These are phyloP conservation scores for Aspergillus sp. DNA, from an alignment of 2,329 filamentous ascomycete species.

Conservation along the genomic window DNA sequence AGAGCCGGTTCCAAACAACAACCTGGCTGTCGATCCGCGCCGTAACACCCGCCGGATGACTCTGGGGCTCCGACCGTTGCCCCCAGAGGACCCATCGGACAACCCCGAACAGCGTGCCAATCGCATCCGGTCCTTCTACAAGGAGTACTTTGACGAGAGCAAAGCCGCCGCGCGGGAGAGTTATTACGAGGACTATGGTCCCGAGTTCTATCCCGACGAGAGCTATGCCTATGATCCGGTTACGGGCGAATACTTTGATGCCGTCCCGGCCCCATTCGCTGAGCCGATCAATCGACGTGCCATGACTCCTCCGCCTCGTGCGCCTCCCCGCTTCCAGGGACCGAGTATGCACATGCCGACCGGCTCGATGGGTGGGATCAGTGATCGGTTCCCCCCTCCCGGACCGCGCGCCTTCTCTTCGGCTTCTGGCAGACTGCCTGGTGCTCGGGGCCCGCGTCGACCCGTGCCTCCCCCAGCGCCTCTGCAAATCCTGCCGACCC, in stretches of 20 bases:
- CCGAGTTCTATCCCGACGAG: slow-evolving; percentile 64
- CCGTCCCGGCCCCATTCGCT: slow-evolving; percentile 63
- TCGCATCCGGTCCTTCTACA: slow-evolving; percentile 97
- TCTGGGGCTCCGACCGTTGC: slow-evolving; percentile 75
- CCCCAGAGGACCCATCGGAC: slow-evolving; percentile 80
- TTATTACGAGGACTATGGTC: slow-evolving; percentile 76
- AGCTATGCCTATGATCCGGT: slow-evolving; percentile 57
- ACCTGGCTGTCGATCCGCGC: slow-evolving; percentile 25
- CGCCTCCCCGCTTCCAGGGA: slow-evolving; percentile 57
- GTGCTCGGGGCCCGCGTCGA: slow-evolving; percentile 51
- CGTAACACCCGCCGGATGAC: slow-evolving; percentile 53
- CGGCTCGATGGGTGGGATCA: slow-evolving; percentile 41
- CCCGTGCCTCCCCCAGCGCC: slow-evolving; percentile 69
- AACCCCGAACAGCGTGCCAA: slow-evolving; percentile 94
- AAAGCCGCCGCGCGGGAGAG: slow-evolving; percentile 52
- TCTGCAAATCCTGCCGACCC: slow-evolving; percentile 77
- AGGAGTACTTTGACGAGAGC: slow-evolving; percentile 95
- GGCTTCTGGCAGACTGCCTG: slow-evolving; percentile 51
- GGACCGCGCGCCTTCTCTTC: slow-evolving; percentile 65
- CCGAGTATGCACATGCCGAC: slow-evolving; percentile 46
- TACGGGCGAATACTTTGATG: slow-evolving; percentile 32
- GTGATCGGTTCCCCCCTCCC: slow-evolving; percentile 26
- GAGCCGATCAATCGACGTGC: slow-evolving; percentile 83
- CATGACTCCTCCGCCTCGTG: slow-evolving; percentile 88
- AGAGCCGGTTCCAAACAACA: slow-evolving; percentile 23